A percentile compares a stretch with the other conserved stretches of the same genome.
Conservation (phyloP, 2,329 filamentous ascomycete genomes). For the Emmonsia crescens region DNA sequence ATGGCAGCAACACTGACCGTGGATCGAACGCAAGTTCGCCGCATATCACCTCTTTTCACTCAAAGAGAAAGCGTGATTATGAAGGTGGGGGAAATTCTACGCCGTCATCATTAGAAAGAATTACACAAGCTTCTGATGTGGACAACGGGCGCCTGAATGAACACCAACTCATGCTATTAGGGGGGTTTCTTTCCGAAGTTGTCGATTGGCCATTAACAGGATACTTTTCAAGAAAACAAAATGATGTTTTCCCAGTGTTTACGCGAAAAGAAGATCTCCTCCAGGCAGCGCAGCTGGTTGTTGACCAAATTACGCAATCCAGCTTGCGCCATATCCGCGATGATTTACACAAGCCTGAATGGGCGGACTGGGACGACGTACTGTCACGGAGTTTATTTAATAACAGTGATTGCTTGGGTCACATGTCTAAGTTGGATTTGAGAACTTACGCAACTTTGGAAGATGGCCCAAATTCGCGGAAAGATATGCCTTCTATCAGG, state of each 20-base stretch:
- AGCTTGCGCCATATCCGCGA: constrained; percentile 29
- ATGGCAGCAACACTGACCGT: constrained; percentile 12
- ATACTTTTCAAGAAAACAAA: constrained; percentile 28
- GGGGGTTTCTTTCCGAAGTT: constrained; percentile 29
- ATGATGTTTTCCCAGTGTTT: constrained; percentile 23
- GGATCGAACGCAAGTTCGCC: constrained; percentile 16
- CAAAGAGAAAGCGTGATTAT: constrained; percentile 27
- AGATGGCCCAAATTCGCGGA: constrained; percentile 14
- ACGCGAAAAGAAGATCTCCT: constrained; percentile 26
- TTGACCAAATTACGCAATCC: constrained; percentile 36
- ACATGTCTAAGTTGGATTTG: constrained; percentile 26
- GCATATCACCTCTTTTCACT: constrained; percentile 11
- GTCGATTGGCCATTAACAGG: constrained; percentile 32
- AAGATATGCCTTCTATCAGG: constrained; percentile 12
- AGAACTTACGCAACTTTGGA: constrained; percentile 26
- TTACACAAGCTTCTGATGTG: constrained; percentile 14
- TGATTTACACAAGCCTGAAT: constrained; percentile 6
- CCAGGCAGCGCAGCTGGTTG: constrained; percentile 31
- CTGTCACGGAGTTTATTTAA: constrained; percentile 20
- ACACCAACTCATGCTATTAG: constrained; percentile 28
- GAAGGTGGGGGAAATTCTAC: constrained; percentile 23
- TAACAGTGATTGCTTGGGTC: constrained; percentile 20
- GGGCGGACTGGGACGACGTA: background rate
- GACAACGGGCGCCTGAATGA: constrained; percentile 14
- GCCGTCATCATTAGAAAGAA: constrained; percentile 21